A percentile compares a stretch with the other conserved stretches of the same genome.
phyloP scores from a whole-genome alignment of 352 stramenopile species.

The Blastocystis sp. region DNA sequence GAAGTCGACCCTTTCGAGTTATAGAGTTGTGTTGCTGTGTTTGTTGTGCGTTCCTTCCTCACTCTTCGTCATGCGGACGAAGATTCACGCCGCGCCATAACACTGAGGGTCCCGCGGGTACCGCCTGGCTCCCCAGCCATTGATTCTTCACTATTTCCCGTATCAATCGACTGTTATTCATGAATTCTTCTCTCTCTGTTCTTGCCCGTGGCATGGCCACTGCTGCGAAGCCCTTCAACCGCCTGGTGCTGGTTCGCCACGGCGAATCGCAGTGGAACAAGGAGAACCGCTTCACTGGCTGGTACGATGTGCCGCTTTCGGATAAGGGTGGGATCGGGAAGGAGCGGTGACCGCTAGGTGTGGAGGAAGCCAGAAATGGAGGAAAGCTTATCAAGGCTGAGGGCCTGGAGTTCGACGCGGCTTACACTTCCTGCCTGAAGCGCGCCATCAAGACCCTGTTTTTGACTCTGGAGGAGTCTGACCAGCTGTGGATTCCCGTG shows the following conservation, averaged over 20 bases:
- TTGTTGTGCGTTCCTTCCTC: too few relatives aligned
- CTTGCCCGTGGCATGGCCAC: constrained; percentile 1
- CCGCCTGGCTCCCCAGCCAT: too few relatives aligned
- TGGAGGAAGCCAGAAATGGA: constrained; percentile 86
- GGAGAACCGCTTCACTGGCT: constrained; percentile 96
- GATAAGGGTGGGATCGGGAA: neutral
- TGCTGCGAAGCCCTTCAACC: constrained; percentile 36
- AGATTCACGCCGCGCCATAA: too few relatives aligned
- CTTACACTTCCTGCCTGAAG: constrained; percentile 92
- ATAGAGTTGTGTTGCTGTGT: neutral
- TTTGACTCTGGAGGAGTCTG: constrained; percentile 90
- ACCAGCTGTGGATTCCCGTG: constrained; percentile 96
- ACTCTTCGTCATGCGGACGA: too few relatives aligned
- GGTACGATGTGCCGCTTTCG: constrained; percentile 88
- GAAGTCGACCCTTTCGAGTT: constrained; percentile 4
- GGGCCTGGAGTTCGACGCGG: constrained; percentile 88
- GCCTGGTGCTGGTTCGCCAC: constrained; percentile 46
- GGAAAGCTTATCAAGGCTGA: constrained; percentile 87
- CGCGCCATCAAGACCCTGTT: constrained; percentile 91
- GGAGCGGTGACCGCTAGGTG: constrained; percentile 75
- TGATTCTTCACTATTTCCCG: too few relatives aligned
- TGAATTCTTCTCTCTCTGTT: neutral
- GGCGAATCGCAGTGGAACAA: constrained; percentile 85
- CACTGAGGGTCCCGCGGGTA: too few relatives aligned
- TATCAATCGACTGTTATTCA: neutral